A percentile compares a stretch with the other conserved stretches of the same genome.
phyloP scores from a whole-genome alignment of 208 protist genomes.

The Wallacemonas sp. region DNA sequence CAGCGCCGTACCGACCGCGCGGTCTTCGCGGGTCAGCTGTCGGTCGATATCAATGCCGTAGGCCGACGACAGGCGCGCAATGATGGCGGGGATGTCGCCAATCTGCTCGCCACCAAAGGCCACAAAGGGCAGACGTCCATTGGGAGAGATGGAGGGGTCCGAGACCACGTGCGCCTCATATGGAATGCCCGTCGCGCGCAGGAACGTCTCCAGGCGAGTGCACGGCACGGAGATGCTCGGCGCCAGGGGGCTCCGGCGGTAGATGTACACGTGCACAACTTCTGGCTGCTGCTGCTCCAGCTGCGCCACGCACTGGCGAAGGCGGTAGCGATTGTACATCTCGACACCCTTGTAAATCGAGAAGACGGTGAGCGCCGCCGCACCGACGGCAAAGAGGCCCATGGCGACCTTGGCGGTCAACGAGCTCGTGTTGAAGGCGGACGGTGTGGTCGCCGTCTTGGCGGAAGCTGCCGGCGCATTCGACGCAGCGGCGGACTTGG shows the following conservation, averaged over 20 bases:
- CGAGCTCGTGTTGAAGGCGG: not conserved
- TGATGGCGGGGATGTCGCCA: conserved; percentile 31
- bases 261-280: conserved; percentile 52
- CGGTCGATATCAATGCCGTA: conserved; percentile 50
- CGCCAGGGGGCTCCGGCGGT: conserved; percentile 43
- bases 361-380: conserved; percentile 33
- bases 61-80: conserved; percentile 37
- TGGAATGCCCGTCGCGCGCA: conserved; percentile 55
- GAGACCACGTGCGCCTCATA: conserved; percentile 46
- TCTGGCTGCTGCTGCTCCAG: conserved; percentile 23
- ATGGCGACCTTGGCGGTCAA: conserved; percentile 25
- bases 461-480: conserved; percentile 15
- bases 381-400: conserved; percentile 28
- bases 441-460: not conserved
- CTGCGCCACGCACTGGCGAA: conserved; percentile 27
- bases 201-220: conserved; percentile 55
- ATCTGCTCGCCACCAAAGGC: conserved; percentile 36
- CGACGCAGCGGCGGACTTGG: not conserved
- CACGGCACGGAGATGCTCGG: conserved; percentile 54
- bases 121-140: conserved; percentile 49
- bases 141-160: conserved; percentile 37
- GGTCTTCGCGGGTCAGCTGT: conserved; percentile 36
- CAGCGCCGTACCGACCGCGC: conserved; percentile 43
- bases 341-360: conserved; percentile 30
- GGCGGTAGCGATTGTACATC: conserved; percentile 33